Base-by-base conservation (phyloP, 169 alveolate species). In the Cryptosporidium sp. region DNA sequence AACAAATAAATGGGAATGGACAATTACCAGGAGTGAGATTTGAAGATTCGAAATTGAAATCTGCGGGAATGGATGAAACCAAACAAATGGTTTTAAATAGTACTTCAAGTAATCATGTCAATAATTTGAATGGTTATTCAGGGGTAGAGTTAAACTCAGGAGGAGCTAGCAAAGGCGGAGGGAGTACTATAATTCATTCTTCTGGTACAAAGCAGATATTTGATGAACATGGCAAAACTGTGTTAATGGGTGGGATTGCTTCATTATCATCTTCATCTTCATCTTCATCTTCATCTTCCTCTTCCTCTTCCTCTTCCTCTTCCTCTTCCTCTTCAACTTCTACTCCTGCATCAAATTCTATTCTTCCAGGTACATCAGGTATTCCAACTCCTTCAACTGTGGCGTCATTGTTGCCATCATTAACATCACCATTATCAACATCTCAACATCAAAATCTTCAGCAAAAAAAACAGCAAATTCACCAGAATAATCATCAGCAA, bases 361-460 rank as follows among this genome's bases (percentile, higher is more conserved):
- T 48, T 12, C 23, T 48, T 14, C 21, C 23, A 48, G 21, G 56
- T 12, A 48, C 23, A 2, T 48, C 56, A 0, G 56, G 56, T 14
- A 48, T 48, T 48, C 56, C 56, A 48, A 48, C 56, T 3, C 56
- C 56, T 48, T 48, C 56, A 48, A 48, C 56, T 48, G 56, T 48
- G 23, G 56, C 56, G 12, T 14, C 56, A 48, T 48, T 48, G 23
- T 7, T 48, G 16, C n/a, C 56, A 14, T 16, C 56, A 14, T 12
- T 14, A 48, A 0, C 56, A 14, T 21, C 5, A 48, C 56, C 21
- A 3, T 16, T 48, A 48, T 14, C 23, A 4, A 21, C 23, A 3
- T 48, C 56, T 48, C 21, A 48, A 2, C 21, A 48, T 48, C 56
- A 1, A 21, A 14, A 48, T 48, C 6, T 12, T 16, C 56, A 48